Percentiles rank a stretch among this genome's conserved stretches.
Conservation (phyloP, 2,329 filamentous ascomycete genomes). For the Xylaria sp. region DNA sequence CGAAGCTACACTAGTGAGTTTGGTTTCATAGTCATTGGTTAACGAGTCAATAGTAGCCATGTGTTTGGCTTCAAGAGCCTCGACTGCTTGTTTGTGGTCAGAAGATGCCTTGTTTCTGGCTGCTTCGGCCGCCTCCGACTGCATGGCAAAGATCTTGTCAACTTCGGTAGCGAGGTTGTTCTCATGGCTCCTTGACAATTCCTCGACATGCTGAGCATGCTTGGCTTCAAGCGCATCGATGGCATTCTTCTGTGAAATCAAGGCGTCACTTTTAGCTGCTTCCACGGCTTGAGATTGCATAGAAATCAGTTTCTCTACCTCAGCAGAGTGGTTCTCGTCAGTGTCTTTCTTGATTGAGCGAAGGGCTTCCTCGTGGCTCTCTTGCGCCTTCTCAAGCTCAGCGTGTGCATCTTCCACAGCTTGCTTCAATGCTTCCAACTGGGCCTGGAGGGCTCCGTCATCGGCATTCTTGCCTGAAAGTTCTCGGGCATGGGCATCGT, state of each 20-base stretch:
- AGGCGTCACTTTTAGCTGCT: slow-evolving; percentile 38
- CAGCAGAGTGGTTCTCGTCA: slow-evolving; percentile 38
- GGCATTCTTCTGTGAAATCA: slow-evolving; percentile 25
- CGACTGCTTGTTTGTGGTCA: slow-evolving; percentile 20
- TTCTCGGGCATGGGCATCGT: slow-evolving; percentile 26
- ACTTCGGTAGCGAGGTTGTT: slow-evolving; percentile 28
- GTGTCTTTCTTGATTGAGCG: slow-evolving; percentile 39
- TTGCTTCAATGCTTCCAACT: slow-evolving; percentile 29
- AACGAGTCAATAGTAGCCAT: slow-evolving; percentile 45
- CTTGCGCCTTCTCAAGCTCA: slow-evolving; percentile 34
- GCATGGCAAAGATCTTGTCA: slow-evolving; percentile 38
- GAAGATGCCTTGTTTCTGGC: slow-evolving; percentile 37
- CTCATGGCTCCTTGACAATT: slow-evolving; percentile 37
- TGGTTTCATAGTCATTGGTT: slow-evolving; percentile 31
- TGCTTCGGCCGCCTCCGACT: slow-evolving; percentile 40
- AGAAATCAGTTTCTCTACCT: slow-evolving; percentile 43
- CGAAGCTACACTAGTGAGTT: slow-evolving; percentile 24
- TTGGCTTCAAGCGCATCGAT: slow-evolving; percentile 38
- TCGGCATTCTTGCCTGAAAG: slow-evolving; percentile 25
- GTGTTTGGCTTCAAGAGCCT: slow-evolving; percentile 38
- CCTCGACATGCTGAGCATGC: slow-evolving; percentile 45
- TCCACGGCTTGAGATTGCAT: slow-evolving; percentile 43
- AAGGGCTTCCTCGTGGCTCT: slow-evolving; percentile 34
- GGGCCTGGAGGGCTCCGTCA: slow-evolving; percentile 21
- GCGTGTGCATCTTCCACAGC: slow-evolving; percentile 28